Evolutionary conservation across 768 basidiomycete genomes (phyloP).

Genomic region (Termitomyces sp.): DNA sequence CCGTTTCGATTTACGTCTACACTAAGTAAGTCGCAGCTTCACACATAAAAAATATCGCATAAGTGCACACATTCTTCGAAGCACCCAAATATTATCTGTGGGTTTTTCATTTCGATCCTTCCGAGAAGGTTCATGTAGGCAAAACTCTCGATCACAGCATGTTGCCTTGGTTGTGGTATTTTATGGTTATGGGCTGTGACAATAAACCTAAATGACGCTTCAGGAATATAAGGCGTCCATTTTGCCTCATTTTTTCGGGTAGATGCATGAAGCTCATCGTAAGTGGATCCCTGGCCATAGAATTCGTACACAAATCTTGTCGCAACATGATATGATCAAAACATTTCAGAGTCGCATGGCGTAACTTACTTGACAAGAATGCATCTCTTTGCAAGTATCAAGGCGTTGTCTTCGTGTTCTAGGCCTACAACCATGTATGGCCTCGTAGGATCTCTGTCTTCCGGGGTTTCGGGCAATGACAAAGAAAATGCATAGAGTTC

Average conservation of each 20-base stretch:
- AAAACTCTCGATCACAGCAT: constrained; percentile 71
- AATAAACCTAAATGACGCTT: constrained; percentile 78
- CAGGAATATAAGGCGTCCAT: constrained; percentile 56
- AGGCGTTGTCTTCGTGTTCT: constrained; percentile 67
- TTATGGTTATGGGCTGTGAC: constrained; percentile 73
- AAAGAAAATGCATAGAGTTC: constrained; percentile 67
- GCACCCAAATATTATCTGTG: constrained; percentile 66
- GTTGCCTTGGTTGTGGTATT: constrained; percentile 63
- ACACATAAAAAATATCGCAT: not conserved
- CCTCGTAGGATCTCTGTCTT: constrained; percentile 47
- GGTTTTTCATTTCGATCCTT: constrained; percentile 74
- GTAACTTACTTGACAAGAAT: constrained; percentile 70
- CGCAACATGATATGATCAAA: constrained; percentile 1
- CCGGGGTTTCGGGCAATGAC: constrained; percentile 36
- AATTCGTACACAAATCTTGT: constrained; percentile 73
- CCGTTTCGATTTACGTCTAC: constrained; percentile 49
- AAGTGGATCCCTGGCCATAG: constrained; percentile 65
- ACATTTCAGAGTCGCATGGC: not conserved
- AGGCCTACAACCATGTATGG: constrained; percentile 76
- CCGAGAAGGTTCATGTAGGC: constrained; percentile 81
- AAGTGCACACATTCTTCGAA: constrained; percentile 80
- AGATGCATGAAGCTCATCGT: constrained; percentile 61
- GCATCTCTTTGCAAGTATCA: constrained; percentile 68
- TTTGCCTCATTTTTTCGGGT: constrained; percentile 37
- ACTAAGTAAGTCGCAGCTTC: not conserved